These are phyloP conservation scores for Candida maltosa DNA, from an alignment of 805 yeast species.

Conservation along the genomic window DNA sequence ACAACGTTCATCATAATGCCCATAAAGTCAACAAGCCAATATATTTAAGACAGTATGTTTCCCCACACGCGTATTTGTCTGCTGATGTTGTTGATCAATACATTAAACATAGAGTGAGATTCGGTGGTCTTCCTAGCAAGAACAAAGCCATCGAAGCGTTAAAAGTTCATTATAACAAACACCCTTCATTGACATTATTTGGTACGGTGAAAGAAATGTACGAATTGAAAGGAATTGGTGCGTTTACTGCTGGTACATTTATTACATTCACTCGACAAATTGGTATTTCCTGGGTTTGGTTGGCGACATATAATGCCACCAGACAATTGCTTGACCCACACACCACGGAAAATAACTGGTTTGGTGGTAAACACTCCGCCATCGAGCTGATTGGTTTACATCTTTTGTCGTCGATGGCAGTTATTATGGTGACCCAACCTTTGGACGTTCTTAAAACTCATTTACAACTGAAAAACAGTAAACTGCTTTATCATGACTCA, in stretches of 20 bases:
- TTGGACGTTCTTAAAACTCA: constrained; percentile 84
- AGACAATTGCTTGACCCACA: constrained; percentile 67
- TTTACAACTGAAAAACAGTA: constrained; percentile 76
- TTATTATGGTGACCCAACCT: constrained; percentile 81
- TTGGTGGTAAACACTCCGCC: constrained; percentile 41
- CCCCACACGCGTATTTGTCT: constrained; percentile 42
- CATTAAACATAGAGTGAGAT: constrained; percentile 14
- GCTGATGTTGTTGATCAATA: constrained; percentile 28
- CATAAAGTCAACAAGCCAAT: constrained; percentile 11
- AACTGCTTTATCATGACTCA: constrained; percentile 55
- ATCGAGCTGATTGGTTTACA: constrained; percentile 50
- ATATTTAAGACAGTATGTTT: constrained; percentile 32
- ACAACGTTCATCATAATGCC: constrained; percentile 12
- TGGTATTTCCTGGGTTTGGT: constrained; percentile 75
- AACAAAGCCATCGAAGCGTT: constrained; percentile 15
- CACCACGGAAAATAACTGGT: constrained; percentile 34
- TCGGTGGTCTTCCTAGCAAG: constrained; percentile 1
- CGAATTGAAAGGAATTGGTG: constrained; percentile 65
- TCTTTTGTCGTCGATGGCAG: constrained; percentile 62
- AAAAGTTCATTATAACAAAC: constrained; percentile 38
- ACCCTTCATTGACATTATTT: constrained; percentile 53
- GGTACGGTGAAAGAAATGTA: constrained; percentile 65
- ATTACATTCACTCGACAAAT: constrained; percentile 84
- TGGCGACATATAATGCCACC: constrained; percentile 75
- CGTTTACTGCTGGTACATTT: constrained; percentile 77